Conservation (phyloP, 2,329 filamentous ascomycete genomes). For the Penicillium glabrum region DNA sequence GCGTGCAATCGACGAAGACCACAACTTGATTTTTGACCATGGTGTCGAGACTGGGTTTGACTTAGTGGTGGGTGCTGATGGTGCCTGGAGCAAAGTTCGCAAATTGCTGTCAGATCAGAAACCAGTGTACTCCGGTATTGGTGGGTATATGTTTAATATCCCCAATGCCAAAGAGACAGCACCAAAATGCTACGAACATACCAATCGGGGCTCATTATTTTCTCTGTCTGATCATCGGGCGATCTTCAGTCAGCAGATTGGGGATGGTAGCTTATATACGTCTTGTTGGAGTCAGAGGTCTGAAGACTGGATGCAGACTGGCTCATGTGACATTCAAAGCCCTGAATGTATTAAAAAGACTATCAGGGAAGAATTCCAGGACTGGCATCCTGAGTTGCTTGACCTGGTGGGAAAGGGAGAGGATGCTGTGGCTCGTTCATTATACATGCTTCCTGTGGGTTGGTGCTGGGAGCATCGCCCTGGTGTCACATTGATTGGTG, state of each 20-base stretch:
- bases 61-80: conserved; percentile 30
- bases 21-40: conserved; percentile 12
- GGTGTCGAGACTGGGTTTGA: conserved; percentile 20
- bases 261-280: conserved; percentile 15
- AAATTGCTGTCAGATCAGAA: conserved; percentile 20
- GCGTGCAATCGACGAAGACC: conserved; percentile 9
- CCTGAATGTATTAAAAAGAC: background rate
- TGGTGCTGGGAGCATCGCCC: conserved; percentile 22
- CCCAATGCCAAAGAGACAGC: conserved; percentile 22
- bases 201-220: conserved; percentile 22
- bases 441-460: conserved; percentile 27
- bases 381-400: conserved; percentile 16
- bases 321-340: background rate
- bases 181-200: conserved; percentile 7
- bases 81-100: conserved; percentile 29
- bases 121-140: conserved; percentile 25
- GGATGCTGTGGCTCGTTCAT: conserved; percentile 4
- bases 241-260: conserved; percentile 26
- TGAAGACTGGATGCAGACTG: conserved; percentile 9
- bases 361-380: conserved; percentile 2
- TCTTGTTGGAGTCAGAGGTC: conserved; percentile 3
- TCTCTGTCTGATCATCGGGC: conserved; percentile 20
- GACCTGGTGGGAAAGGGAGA: conserved; percentile 15
- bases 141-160: conserved; percentile 16
- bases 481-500: conserved; percentile 26